Evolutionary conservation across 495 filamentous ascomycete genomes (phyloP).

Genomic region (Podospora appendiculata): DNA sequence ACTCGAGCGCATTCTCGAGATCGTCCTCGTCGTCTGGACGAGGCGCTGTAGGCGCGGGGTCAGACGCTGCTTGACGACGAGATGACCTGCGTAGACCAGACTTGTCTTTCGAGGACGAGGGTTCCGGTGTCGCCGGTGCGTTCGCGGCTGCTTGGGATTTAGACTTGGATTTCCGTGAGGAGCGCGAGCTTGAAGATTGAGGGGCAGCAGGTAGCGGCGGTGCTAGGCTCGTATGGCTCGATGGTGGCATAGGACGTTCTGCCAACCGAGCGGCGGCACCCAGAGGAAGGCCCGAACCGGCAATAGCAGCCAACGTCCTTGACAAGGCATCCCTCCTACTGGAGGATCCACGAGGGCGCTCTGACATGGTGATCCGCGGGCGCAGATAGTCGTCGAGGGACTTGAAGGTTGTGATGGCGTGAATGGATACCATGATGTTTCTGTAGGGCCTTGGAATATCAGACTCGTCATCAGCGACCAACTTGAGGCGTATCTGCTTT

Average conservation of each 20-base stretch:
- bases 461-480: slow-evolving; percentile 84
- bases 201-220: slow-evolving; percentile 27
- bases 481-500: slow-evolving; percentile 85
- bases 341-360: slow-evolving; percentile 59
- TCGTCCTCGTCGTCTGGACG: slow-evolving; percentile 50
- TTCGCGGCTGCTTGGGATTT: slow-evolving; percentile 31
- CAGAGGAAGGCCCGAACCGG: slow-evolving; percentile 55
- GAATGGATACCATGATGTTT: slow-evolving; percentile 96
- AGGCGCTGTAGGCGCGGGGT: slow-evolving; percentile 40
- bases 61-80: slow-evolving; percentile 42
- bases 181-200: slow-evolving; percentile 31
- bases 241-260: slow-evolving; percentile 27
- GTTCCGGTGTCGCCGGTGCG: slow-evolving; percentile 29
- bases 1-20: slow-evolving; percentile 66
- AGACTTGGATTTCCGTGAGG: slow-evolving; percentile 38
- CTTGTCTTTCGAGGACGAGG: slow-evolving; percentile 39
- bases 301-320: slow-evolving; percentile 66
- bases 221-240: slow-evolving; percentile 15
- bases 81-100: slow-evolving; percentile 44
- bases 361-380: slow-evolving; percentile 76
- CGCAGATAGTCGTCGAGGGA: slow-evolving; percentile 93
- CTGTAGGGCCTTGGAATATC: slow-evolving; percentile 78
- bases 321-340: slow-evolving; percentile 58
- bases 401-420: slow-evolving; percentile 97
- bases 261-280: slow-evolving; percentile 35